Evolutionary conservation across 768 basidiomycete species (phyloP).

Genomic region (Boletellus emodensis): DNA sequence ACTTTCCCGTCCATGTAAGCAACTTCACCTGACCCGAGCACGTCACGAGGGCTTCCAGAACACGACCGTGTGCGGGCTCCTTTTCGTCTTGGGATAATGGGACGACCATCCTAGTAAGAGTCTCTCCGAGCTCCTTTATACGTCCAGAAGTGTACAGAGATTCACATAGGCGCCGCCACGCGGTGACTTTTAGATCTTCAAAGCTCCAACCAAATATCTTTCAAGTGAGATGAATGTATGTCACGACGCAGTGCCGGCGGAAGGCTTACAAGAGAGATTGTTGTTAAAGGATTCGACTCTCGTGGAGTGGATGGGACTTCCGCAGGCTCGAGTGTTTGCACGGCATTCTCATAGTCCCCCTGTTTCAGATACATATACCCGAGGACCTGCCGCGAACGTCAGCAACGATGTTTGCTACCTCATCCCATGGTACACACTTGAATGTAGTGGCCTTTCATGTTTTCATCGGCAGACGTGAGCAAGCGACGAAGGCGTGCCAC

Average conservation of each 20-base stretch:
- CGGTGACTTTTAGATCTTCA: not conserved
- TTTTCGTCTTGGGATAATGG: not conserved
- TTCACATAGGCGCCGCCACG: not conserved
- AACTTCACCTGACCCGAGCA: not conserved
- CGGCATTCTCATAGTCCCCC: not conserved
- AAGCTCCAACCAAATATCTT: constrained; percentile 5
- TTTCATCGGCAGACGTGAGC: not conserved
- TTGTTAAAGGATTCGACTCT: not conserved
- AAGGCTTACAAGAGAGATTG: not conserved
- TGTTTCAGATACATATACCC: constrained; percentile 1
- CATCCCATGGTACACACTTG: not conserved
- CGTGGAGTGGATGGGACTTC: constrained; percentile 24
- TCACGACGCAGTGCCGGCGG: not conserved
- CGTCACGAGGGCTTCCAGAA: not conserved
- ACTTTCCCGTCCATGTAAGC: not conserved
- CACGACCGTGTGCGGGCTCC: not conserved
- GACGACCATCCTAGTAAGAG: not conserved
- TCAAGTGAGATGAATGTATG: not conserved
- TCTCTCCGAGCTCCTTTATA: not conserved
- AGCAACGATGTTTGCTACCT: not conserved
- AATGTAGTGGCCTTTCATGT: not conserved
- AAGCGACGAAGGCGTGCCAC: not conserved
- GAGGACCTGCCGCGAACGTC: not conserved
- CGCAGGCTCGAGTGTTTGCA: not conserved
- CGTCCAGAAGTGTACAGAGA: not conserved